Evolutionary conservation across 129 eudicot genomes (phyloP), one percentile per base, ranked within the genome.

Genomic region (Chrysanthemum makinoi): DNA sequence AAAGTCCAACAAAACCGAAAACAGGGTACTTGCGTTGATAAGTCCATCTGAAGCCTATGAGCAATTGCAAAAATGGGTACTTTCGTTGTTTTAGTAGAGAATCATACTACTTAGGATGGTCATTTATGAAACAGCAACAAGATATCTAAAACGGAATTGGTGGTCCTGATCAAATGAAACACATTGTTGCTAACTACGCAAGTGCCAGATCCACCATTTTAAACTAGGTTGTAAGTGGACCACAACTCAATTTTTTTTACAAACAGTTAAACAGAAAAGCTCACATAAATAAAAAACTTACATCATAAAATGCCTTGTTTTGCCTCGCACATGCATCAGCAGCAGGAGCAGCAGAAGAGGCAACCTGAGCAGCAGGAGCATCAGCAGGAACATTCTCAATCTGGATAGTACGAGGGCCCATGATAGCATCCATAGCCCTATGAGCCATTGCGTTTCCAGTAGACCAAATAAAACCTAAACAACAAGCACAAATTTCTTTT

Each of bases 361-460:
- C 7, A 86, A 39, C 46, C 46, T 39, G 46, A 8, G 64, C 75
- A 51, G 82, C 82, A 2, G 91, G 62, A 12, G 84, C 81, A 43
- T 81, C 82, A 80, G 85, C 79, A 47, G 74, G 88, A 63, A 91
- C 88, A 13, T 81, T 50, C 67, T 91, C 97, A 55, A 84, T 88
- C 55, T 81, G 87, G 74, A 91, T 69, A n/a, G 92, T 86, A 65
- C 97, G 90, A 48, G 97, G 97, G 12, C 97, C 96, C 86, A 88
- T 82, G 35, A 91, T 82, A 63, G 90, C 77, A 72, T 91, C 96
- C 6, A 84, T 90, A 68, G 92, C 97, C 77, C 96, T 88, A 79
- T 91, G 88, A 5, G 96, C 97, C 49, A 88, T 76, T 33, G 97
- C 91, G 72, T 86, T 88, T 80, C 92, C 97, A 78, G 84, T 72